These are phyloP conservation scores for Stylosanthes scabra DNA, from an alignment of 331 rosid species.

Conservation along the genomic window DNA sequence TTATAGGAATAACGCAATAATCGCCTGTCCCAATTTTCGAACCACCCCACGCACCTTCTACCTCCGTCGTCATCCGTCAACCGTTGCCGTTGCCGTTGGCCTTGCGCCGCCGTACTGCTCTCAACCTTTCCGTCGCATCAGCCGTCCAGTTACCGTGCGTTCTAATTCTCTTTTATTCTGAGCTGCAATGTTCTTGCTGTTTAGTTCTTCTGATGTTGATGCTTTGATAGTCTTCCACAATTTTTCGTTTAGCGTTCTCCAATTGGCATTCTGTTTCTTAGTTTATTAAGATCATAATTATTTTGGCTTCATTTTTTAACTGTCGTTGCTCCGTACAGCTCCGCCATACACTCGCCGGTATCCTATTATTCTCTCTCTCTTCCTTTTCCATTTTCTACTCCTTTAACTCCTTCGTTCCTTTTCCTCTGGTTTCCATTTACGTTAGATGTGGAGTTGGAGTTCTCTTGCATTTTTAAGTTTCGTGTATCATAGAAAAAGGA, in stretches of 20 bases:
- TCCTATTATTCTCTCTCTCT: too few species aligned
- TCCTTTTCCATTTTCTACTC: too few species aligned
- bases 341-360: too few species aligned
- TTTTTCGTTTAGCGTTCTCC: slow-evolving; percentile 7
- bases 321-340: too few species aligned
- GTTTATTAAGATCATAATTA: slow-evolving; percentile 15
- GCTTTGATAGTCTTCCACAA: slow-evolving; percentile 17
- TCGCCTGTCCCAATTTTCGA: slow-evolving; percentile 15
- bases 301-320: background rate
- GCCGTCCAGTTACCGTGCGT: slow-evolving; percentile 14
- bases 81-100: background rate
- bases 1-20: background rate
- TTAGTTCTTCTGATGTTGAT: slow-evolving; percentile 11
- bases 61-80: slow-evolving; percentile 19
- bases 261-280: slow-evolving; percentile 22
- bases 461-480: too few species aligned
- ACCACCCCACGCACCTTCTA: slow-evolving; percentile 23
- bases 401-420: too few species aligned
- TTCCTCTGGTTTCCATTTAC: too few species aligned
- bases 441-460: too few species aligned
- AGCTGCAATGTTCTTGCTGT: background rate
- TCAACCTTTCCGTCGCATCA: slow-evolving; percentile 13
- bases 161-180: slow-evolving; percentile 2
- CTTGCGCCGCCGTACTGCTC: slow-evolving; percentile 21
- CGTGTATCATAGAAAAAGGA: too few species aligned